These are phyloP conservation scores for Phaseolus coccineus DNA, from an alignment of 331 rosid genomes.

Conservation along the genomic window DNA sequence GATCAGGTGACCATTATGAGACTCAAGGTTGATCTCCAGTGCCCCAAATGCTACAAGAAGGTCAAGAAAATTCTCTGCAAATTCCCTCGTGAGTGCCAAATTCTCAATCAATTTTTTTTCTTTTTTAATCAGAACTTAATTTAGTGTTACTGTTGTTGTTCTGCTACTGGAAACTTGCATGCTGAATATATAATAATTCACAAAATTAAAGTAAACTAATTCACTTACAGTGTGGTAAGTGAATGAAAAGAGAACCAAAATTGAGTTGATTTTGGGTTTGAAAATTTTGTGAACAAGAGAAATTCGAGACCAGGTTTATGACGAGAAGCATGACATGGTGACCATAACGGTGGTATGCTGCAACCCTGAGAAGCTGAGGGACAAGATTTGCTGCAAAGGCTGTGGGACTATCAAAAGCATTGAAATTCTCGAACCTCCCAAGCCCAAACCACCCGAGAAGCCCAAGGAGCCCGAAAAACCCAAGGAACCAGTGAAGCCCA, in stretches of 20 bases:
- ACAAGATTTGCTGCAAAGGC: constrained; percentile 68
- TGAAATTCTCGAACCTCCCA: constrained; percentile 59
- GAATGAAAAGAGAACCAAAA: constrained; percentile 17
- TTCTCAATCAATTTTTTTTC: neutral
- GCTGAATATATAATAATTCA: too few relatives aligned
- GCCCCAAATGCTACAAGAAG: constrained; percentile 51
- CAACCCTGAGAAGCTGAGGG: constrained; percentile 68
- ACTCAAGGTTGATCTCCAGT: constrained; percentile 58
- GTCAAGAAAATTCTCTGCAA: constrained; percentile 56
- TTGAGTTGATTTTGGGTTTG: constrained; percentile 44
- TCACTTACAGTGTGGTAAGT: neutral
- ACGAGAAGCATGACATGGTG: constrained; percentile 71
- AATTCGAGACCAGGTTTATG: constrained; percentile 75
- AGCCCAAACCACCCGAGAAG: constrained; percentile 37
- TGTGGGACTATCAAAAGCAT: constrained; percentile 59
- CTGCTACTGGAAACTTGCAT: too few relatives aligned
- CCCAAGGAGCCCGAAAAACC: neutral
- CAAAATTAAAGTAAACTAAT: too few relatives aligned
- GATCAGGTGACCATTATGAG: constrained; percentile 47
- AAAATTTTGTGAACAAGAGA: constrained; percentile 64
- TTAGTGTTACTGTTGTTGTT: neutral
- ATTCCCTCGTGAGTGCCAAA: constrained; percentile 53
- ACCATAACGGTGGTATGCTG: constrained; percentile 77
- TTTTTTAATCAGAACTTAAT: neutral
- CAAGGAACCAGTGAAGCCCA: neutral